Evolutionary conservation across 2,329 filamentous ascomycete species (phyloP).

Genomic region (Aspergillus sp.): DNA sequence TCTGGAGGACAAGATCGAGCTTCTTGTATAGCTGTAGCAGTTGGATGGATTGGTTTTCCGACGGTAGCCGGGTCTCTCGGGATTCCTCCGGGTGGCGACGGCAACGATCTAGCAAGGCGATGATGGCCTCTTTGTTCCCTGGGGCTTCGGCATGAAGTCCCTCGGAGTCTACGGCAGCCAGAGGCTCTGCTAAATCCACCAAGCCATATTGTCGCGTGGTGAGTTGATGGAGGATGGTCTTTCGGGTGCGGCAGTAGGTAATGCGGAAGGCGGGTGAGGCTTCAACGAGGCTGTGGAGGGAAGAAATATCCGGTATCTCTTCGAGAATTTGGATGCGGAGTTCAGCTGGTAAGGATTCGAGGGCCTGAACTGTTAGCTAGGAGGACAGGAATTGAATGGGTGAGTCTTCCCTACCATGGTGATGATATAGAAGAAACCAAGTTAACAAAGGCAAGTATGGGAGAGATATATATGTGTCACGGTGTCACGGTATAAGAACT

Average conservation of each 20-base stretch:
- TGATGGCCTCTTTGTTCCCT: conserved; percentile 9
- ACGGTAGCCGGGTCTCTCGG: neutral
- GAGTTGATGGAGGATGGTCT: conserved; percentile 10
- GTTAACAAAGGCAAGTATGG: too few species aligned
- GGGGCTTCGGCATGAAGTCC: conserved; percentile 12
- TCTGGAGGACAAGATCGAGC: conserved; percentile 4
- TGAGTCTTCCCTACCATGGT: too few species aligned
- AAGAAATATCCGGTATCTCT: conserved; percentile 7
- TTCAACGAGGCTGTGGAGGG: conserved; percentile 10
- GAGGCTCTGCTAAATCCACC: conserved; percentile 10
- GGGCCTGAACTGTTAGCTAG: neutral
- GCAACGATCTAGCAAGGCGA: conserved; percentile 10
- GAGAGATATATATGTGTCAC: too few species aligned
- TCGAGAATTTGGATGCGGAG: conserved; percentile 13
- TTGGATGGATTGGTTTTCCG: conserved; percentile 1
- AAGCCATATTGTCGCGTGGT: conserved; percentile 9
- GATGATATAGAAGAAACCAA: too few species aligned
- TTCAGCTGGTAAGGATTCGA: conserved; percentile 14
- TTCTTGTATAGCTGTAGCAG: conserved; percentile 10
- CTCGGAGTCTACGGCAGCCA: conserved; percentile 12
- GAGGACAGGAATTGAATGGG: too few species aligned
- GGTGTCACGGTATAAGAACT: too few species aligned
- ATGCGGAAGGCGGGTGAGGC: conserved; percentile 11
- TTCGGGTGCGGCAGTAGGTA: conserved; percentile 10
- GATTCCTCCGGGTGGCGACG: conserved; percentile 5